Evolutionary conservation across 1,284 basidiomycete species (phyloP).

Genomic region (Austroboletus niveus): DNA sequence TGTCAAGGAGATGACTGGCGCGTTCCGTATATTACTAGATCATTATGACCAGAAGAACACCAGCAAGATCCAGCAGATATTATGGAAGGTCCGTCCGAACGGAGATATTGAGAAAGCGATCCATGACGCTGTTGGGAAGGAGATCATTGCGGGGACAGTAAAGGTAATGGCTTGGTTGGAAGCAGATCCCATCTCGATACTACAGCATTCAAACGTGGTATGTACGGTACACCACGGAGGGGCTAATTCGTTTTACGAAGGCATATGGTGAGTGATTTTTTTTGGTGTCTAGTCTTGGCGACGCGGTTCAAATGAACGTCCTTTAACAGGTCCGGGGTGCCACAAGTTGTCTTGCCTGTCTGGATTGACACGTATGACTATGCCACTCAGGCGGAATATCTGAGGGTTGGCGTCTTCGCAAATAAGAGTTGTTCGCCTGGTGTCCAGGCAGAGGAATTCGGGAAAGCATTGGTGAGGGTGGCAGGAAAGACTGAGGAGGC

Average conservation of each 20-base stretch:
- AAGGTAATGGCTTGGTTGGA: constrained; percentile 8
- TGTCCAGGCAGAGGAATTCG: constrained; percentile 10
- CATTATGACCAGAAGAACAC: neutral
- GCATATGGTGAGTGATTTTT: too few relatives aligned
- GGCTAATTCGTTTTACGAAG: constrained; percentile 1
- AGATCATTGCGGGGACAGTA: neutral
- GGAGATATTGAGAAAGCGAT: neutral
- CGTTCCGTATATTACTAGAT: neutral
- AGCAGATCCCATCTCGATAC: constrained; percentile 8
- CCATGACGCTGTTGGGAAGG: neutral
- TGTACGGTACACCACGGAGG: constrained; percentile 10
- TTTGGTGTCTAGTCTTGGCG: too few relatives aligned
- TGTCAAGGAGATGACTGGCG: neutral
- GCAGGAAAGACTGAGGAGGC: constrained; percentile 8
- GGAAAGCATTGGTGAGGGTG: constrained; percentile 5
- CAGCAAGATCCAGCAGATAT: neutral
- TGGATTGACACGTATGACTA: constrained; percentile 20
- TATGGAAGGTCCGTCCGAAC: neutral
- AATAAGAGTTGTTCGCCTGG: constrained; percentile 4
- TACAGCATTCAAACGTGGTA: constrained; percentile 14
- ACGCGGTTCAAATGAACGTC: too few relatives aligned
- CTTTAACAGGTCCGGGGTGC: constrained; percentile 6
- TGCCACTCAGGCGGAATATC: constrained; percentile 6
- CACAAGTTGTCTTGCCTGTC: neutral
- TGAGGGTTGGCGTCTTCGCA: constrained; percentile 13